Base-by-base conservation (phyloP, 345 rosid genomes). In the Salix caprea region DNA sequence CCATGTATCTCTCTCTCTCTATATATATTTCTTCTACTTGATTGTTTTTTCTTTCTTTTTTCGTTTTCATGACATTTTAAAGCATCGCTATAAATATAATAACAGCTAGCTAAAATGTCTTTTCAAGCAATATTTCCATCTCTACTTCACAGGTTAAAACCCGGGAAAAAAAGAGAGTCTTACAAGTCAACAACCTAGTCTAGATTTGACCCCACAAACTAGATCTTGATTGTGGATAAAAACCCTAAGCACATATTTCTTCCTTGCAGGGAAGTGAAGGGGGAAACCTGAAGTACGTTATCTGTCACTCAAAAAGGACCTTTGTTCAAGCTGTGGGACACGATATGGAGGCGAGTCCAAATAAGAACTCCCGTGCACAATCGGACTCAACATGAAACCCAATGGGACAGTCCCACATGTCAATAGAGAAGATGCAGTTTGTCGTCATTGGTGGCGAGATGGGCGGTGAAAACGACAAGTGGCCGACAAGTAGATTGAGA, bases 401-500 rank as follows among this genome's bases (percentile, higher is more conserved):
- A 61, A 16, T 18, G 40, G 69, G 69, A 62, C 69, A 26, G 46
- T 42, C 39, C 69, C 76, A 64, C 40, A 42, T 64, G 69, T 62
- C 69, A 28, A 58, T 30, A 42, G 14, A 42, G 14, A 34, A 64
- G 69, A 64, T 64, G 52, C 32, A 10, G 60, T 52, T 62, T 61
- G 68, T 60, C 56, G 69, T 39, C 44, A 42, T 42, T 42, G 46
- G 46, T 11, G 16, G 62, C 23, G 14, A 65, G 52, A 50, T 40
- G 26, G 18, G 50, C 23, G 65, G 74, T 23, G 50, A 65, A 34
- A 13, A 7, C 36, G 65, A 65, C 69, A 65, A 74, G 77, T 74
- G 77, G 77, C 77, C 44, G 77, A 74, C 77, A 64, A 65, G 12
- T 40, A 65, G 74, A 71, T 71, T 7, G 48, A 6, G 34, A 24